Conservation (phyloP, 2,329 filamentous ascomycete genomes). For the Tolypocladium amazonense region DNA sequence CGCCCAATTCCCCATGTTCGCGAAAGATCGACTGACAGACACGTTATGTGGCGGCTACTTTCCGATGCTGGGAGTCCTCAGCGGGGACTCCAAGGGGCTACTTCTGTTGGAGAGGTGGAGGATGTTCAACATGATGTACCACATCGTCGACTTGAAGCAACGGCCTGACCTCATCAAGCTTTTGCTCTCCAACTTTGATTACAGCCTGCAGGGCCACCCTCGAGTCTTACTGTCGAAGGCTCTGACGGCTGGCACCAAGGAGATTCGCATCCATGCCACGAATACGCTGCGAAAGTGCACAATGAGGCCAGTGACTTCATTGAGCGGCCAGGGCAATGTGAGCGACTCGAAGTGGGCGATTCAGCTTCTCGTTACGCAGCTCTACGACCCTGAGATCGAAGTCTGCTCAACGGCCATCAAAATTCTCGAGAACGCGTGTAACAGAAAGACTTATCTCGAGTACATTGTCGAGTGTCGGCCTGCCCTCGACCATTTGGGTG, state of each 20-base stretch:
- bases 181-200: conserved; percentile 85
- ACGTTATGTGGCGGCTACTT: conserved; percentile 92
- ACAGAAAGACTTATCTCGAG: conserved; percentile 80
- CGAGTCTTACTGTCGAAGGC: conserved; percentile 89
- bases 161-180: conserved; percentile 86
- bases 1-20: conserved; percentile 82
- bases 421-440: conserved; percentile 94
- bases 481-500: conserved; percentile 86
- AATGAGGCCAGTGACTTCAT: conserved; percentile 33
- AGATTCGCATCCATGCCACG: conserved; percentile 84
- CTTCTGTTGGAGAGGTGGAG: conserved; percentile 91
- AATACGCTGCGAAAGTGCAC: conserved; percentile 82
- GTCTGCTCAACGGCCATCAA: conserved; percentile 95
- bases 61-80: conserved; percentile 79
- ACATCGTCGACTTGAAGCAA: conserved; percentile 85
- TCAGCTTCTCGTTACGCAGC: conserved; percentile 88
- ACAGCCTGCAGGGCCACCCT: conserved; percentile 77
- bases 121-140: conserved; percentile 99
- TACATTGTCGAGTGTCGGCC: conserved; percentile 95
- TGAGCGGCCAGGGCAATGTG: conserved; percentile 25
- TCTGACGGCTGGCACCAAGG: conserved; percentile 80
- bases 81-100: conserved; percentile 70
- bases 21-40: conserved; percentile 70
- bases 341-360: conserved; percentile 91
- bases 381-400: conserved; percentile 95